Evolutionary conservation across 495 filamentous ascomycete genomes (phyloP), one percentile per base, ranked within the genome.

Genomic region (Neurospora africana): DNA sequence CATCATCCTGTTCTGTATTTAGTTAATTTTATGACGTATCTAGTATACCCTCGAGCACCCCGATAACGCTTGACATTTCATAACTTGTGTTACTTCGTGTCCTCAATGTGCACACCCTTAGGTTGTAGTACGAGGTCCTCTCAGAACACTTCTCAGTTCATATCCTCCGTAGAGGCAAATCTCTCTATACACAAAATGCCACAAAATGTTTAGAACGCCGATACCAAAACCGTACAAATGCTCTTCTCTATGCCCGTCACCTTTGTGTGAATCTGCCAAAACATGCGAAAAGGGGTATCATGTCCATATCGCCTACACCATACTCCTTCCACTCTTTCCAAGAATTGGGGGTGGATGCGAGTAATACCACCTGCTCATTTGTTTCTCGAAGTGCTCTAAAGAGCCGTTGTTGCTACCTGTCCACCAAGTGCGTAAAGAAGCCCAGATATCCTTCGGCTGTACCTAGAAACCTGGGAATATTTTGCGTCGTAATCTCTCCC

Each of bases 391-490:
- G 27, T 27, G 23, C 53, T 65, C 27, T 33, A 33, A 35, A 65
- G 53, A 65, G 27, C 27, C 27, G 5, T 65, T 33, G 27, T 33
- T 65, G 43, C n/a, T 47, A 65, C 15, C 53, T 15, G 53, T 33
- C 53, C 23, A 23, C 23, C 53, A 27, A 33, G 27, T 65, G 53
- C 53, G 53, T 15, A 35, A 30, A 15, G 30, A 65, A 19, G 27
- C 53, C 15, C 13, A 65, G 13, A 33, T 35, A 65, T 65, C 53
- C 27, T 17, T 30, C 53, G 53, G 53, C 53, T 65, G 53, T 33
- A 30, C 53, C 23, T 69, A 38, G 70, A 79, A 79, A 1, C 78
- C 78, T 5, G 78, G 78, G 53, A 79, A 80, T 19, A 79, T 67
- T 43, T 71, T 77, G 30, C 44, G 68, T 36, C 74, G 71, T 38